phyloP scores from a whole-genome alignment of 352 stramenopile genomes.

The Pythium sukuiense region DNA sequence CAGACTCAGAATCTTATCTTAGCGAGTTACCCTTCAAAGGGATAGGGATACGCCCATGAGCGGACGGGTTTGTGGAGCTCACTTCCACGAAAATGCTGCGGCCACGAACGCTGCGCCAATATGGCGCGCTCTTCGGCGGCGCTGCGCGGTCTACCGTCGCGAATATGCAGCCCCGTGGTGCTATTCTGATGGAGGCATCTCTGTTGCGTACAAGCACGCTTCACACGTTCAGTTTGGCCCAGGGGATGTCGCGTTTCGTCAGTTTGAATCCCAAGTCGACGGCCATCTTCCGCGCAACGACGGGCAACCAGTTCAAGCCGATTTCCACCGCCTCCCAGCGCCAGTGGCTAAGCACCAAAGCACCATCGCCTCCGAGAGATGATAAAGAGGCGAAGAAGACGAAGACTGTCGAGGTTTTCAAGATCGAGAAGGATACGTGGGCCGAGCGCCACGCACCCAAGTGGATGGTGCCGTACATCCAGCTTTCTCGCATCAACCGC shows the following conservation, averaged over 20 bases:
- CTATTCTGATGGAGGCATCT: not conserved
- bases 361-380: conserved; percentile 10
- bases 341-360: conserved; percentile 12
- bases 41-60: not conserved
- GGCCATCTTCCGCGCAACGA: not conserved
- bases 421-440: conserved; percentile 86
- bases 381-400: not conserved
- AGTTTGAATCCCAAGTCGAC: not conserved
- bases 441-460: conserved; percentile 68
- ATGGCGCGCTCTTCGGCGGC: conserved; percentile 21
- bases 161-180: not conserved
- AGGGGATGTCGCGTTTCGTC: conserved; percentile 11
- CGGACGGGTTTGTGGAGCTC: conserved; percentile 2
- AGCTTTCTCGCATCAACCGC: conserved; percentile 84
- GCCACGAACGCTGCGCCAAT: conserved; percentile 21
- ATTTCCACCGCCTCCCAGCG: conserved; percentile 1
- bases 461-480: conserved; percentile 86
- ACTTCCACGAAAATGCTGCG: conserved; percentile 11
- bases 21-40: not conserved
- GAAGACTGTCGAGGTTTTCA: conserved; percentile 39
- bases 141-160: not conserved
- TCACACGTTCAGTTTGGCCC: conserved; percentile 21
- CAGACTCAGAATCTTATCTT: not conserved
- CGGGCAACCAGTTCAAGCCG: not conserved
- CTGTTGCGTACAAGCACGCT: conserved; percentile 9